Base-by-base conservation (phyloP, 371 early-diverging fungal species). In the Zychaea mexicana region DNA sequence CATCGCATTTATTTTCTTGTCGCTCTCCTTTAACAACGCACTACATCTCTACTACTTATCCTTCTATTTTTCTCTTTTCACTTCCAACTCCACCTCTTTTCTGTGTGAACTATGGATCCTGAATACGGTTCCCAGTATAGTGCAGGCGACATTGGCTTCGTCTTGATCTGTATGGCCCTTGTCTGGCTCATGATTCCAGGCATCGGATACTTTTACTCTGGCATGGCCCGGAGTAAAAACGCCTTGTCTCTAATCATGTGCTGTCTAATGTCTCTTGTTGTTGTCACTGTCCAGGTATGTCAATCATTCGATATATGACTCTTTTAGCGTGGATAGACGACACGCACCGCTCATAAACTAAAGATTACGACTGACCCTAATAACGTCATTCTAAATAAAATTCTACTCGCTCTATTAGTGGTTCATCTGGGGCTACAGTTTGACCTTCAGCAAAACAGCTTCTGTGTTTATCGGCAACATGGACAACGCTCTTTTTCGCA, bases 161-260 rank as follows among this genome's bases (percentile, higher is more conserved):
- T 91, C 22, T 71, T 92, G 30, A 68, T 78, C 3, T 84, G 84
- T 19, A 87, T 93, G 3, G 91, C 89, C 4, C 74, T 94, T n/a
- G 94, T 94, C 7, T 91, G 90, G 77, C 73, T 94, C 47, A 94
- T 94, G 94, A 88, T 90, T 26, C 93, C 94, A 12, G 94, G 94
- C 31, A 79, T 92, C 33, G 94, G 94, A 17, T 93, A 91, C 74
- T 95, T 95, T 67, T 97, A 97, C 72, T 88, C 92, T 64, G 97
- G 97, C 19, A 86, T 96, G 90, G 90, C 93, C 26, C 82, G 94
- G 36, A 78, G 81, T 71, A 94, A 93, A 78, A 92, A 89, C 68
- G 94, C 93, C 4, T 79, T 93, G 22, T 88, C 92, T 26, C 66
- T 92, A 46, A 85, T 91, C 47, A 84, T 93, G 76, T 76, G 85